Base-by-base conservation (phyloP, 1,139 yeast genomes). In the Zygosaccharomyces sapae region DNA sequence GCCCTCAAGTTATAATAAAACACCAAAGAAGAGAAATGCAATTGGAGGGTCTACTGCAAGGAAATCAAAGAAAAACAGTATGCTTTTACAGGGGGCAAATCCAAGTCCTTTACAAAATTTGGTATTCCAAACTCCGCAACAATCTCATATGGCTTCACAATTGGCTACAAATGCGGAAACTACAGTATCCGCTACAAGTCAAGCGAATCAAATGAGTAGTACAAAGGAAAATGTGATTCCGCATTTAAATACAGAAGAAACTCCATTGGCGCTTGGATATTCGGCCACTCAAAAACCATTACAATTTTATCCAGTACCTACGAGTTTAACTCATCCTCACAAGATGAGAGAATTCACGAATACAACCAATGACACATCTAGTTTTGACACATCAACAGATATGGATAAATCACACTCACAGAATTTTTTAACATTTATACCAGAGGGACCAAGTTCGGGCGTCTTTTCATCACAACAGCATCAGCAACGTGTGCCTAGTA, bases 101-200 rank as follows among this genome's bases (percentile, higher is more conserved):
- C 67, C 67, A 27, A 61, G 66, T 44, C 68, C 68, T 1, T 48
- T 63, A 39, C 66, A 62, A 34, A 62, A 63, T 47, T 37, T 63
- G 30, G 57, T 58, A n/a, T 63, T 59, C 39, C 64, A 61, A 46
- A 63, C 68, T 2, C 68, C 68, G 6, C 64, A 56, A 38, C 59
- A 58, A 38, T 41, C 52, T 31, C 45, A 45, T 30, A 35, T 41
- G 20, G 31, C 49, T 19, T 46, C 55, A 4, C 46, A 37, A 22
- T 44, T 48, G 3, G 50, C 48, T 20, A 45, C 49, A 13, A 46
- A 48, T 13, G 44, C 48, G 4, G 51, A 51, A 8, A 45, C 49
- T 12, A 52, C 51, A 18, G 45, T 55, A 38, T 50, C 59, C 1
- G 52, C 55, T 9, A 45, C 52, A 22, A 42, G 54, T 20, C 49